Evolutionary conservation across 345 rosid genomes (phyloP), one percentile per base, ranked within the genome.

Genomic region (Noccaea bulbosa): DNA sequence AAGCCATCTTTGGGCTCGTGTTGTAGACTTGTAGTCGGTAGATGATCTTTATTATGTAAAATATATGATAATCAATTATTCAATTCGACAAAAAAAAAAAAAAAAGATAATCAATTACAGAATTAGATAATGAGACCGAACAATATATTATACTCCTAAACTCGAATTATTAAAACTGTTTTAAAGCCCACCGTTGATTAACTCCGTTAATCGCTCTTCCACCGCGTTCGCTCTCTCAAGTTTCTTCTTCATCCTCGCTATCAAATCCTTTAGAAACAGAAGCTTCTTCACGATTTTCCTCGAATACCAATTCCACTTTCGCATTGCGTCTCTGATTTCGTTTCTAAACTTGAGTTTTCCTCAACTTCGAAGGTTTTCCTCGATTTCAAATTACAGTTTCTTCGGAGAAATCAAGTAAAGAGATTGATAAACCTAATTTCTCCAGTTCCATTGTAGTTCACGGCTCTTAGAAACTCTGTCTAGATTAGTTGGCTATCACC

Each of bases 351-450:
- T 24, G 16, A 59, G 0, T 22, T 40, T 65, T 65, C 48, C 17
- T 14, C 50, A 4, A 8, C 15, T 53, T 53, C 32, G 6, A 67
- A 67, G 20, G 12, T 41, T 46, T 24, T 4, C 8, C 30, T 45
- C 11, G 27, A 46, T 8, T 38, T 62, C 56, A 14, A 53, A 53
- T 47, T 45, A 9, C 27, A 20, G 22, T 40, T 10, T 5, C 12
- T 3, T 24, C 2, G 43, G 24, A 54, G 41, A 40, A 62, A 34
- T 72, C 50, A 11, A 63, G 12, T 11, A 0, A 55, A 47, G 34
- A 65, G 22, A 46, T 51, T 20, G 24, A 32, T 44, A 17, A 43
- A 52, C 62, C 62, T 62, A 52, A 71, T 53, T 44, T 12, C 22
- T 17, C 56, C 55, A 20, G 1, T 35, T 35, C 39, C 17, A n/a